Base-by-base conservation (phyloP, 306 rosid genomes). In the Astragalus glycyphyllos region DNA sequence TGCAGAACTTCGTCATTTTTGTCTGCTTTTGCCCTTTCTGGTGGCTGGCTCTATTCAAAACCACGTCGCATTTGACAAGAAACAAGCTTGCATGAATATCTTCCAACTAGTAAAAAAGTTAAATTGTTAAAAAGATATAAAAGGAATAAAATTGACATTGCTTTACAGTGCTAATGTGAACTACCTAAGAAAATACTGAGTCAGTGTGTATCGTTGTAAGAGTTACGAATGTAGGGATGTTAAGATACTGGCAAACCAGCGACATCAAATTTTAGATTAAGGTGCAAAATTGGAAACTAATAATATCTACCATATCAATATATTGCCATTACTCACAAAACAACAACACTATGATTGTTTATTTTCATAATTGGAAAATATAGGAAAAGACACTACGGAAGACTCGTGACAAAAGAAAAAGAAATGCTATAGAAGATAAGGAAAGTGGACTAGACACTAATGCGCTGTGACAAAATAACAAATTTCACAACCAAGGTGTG, bases 81-180 rank as follows among this genome's bases (percentile, higher is more conserved):
- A 78, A 92, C 89, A 92, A 80, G 84, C 97, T 92, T 49, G 96
- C 97, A 63, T 90, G 74, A 80, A 92, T 92, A 83, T 92, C 98
- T 81, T 92, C 98, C 91, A 92, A 81, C 98, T 92, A 71, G 59
- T 60, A 73, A 77, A 73, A 58, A 79, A 79, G 44, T 9, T 44
- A 65, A 50, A 50, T 7, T 44, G 63, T 26, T 51, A 70, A 61
- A 38, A 35, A 48, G 53, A 69, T 70, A 76, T 58, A 48, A 57
- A 48, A 47, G 59, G 67, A 48, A 44, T 50, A 69, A 60, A 46
- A 68, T 61, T 29, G 48, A 61, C 29, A n/a, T 64, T 7, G 32
- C 37, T 32, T 42, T 16, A 57, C 31, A 12, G 47, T 55, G 37
- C 26, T 31, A 45, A 74, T 74, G 56, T 31, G 16, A 69, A 45